Base-by-base conservation (phyloP, 2,329 filamentous ascomycete species). In the Camillea tinctor region DNA sequence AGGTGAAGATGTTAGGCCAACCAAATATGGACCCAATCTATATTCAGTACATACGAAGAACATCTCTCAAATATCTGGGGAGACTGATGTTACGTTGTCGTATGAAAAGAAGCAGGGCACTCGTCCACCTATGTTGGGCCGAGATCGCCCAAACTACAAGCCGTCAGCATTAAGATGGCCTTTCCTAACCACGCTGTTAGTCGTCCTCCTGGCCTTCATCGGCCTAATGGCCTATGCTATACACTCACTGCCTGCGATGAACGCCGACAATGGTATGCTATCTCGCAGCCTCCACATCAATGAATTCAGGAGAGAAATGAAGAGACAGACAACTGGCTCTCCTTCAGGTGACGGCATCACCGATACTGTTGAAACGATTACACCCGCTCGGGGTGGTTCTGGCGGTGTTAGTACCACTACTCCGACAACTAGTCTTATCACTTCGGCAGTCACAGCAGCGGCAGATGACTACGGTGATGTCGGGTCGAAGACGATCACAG, bases 161-260 rank as follows among this genome's bases (percentile, higher is more conserved):
- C 66, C 66, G 6, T 66, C 60, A 7, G 63, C 64, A 4, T 26
- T 66, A 19, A 52, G 61, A 61, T 68, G 66, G 64, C 64, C 66
- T 23, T 68, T 68, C 56, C 26, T 68, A 19, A 56, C 23, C 5
- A 23, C 23, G n/a, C 56, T 68, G 22, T 49, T 68, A 22, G 6
- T 52, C 30, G 48, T 59, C 36, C 24, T 68, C 30, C 51, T 63
- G 15, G 55, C 57, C 2, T 50, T 68, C 7, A 21, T 66, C 0
- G 62, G 63, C 6, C 44, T 68, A 15, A n/a, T 66, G 22, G 59
- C 30, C 3, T 68, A 62, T 56, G 64, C 59, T 56, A 54, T 66
- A 17, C 61, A 64, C 11, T 57, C 21, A 48, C 55, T 66, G n/a
- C 64, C 64, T 2, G 60, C 63, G 5, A 54, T 60, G 15, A 53